Conservation (phyloP, 768 basidiomycete genomes). For the Hydnum rufescens region DNA sequence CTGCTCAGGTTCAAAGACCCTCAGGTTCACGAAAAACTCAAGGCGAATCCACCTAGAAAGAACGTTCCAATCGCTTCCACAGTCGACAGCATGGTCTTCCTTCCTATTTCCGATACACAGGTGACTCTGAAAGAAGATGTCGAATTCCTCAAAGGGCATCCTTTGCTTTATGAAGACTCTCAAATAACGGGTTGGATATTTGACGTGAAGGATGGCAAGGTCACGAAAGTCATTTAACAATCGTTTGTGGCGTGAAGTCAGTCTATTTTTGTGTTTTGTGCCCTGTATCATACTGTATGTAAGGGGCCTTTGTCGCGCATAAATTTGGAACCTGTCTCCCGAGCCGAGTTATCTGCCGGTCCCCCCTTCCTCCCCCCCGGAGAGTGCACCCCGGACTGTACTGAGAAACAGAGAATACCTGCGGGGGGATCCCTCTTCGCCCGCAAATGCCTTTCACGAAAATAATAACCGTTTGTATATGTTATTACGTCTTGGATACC, state of each 20-base stretch:
- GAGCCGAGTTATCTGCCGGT: background rate
- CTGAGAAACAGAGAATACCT: no score
- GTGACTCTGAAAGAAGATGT: constrained; percentile 25
- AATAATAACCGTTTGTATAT: no score
- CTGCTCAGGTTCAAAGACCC: constrained; percentile 39
- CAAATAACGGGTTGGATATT: constrained; percentile 48
- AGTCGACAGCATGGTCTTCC: constrained; percentile 32
- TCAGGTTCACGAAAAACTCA: constrained; percentile 31
- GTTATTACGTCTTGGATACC: no score
- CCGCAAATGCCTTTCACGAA: no score
- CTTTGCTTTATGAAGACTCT: constrained; percentile 34
- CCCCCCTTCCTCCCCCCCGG: no score
- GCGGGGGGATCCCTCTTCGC: no score
- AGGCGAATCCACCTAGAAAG: constrained; percentile 23
- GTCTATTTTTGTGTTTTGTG: background rate
- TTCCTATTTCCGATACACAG: constrained; percentile 26
- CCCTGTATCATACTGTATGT: background rate
- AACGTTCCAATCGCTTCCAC: constrained; percentile 12
- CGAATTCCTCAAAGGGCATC: constrained; percentile 32
- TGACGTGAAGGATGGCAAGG: constrained; percentile 42
- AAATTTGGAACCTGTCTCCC: background rate
- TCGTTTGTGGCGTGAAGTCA: background rate
- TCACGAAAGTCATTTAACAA: constrained; percentile 13
- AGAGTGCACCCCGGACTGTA: no score
- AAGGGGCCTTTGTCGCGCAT: background rate